These are phyloP conservation scores for Talaromyces amestolkiae DNA, from an alignment of 2,329 filamentous ascomycete genomes.

Conservation along the genomic window DNA sequence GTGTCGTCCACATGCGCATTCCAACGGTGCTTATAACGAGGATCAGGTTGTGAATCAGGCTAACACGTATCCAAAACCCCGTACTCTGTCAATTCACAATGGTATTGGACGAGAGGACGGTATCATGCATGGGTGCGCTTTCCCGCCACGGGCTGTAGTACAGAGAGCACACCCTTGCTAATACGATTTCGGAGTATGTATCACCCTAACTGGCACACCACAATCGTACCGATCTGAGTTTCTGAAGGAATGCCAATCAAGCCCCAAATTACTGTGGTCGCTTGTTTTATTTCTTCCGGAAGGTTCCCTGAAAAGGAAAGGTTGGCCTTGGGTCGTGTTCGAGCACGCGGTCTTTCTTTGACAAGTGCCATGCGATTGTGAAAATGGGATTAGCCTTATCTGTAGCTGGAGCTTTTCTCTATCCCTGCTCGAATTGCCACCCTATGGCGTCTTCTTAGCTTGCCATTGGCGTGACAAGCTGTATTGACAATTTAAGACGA, in stretches of 20 bases:
- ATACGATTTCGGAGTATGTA: neutral
- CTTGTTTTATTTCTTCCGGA: slow-evolving; percentile 3
- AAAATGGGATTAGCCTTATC: slow-evolving; percentile 11
- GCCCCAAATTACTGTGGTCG: neutral
- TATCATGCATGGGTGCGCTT: neutral
- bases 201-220: neutral
- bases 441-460: slow-evolving; percentile 5
- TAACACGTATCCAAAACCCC: neutral
- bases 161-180: neutral
- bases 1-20: neutral
- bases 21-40: neutral
- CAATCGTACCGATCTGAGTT: neutral
- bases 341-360: neutral
- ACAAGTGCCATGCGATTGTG: neutral
- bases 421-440: neutral
- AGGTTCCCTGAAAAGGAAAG: slow-evolving; percentile 1
- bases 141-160: neutral
- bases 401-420: slow-evolving; percentile 1
- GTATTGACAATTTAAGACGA: neutral
- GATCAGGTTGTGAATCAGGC: neutral
- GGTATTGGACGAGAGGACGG: neutral
- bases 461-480: neutral
- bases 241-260: neutral
- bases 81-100: neutral
- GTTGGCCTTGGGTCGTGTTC: slow-evolving; percentile 1